These are phyloP conservation scores for Blumeria graminis DNA, from an alignment of 2,329 filamentous ascomycete species.

Conservation along the genomic window DNA sequence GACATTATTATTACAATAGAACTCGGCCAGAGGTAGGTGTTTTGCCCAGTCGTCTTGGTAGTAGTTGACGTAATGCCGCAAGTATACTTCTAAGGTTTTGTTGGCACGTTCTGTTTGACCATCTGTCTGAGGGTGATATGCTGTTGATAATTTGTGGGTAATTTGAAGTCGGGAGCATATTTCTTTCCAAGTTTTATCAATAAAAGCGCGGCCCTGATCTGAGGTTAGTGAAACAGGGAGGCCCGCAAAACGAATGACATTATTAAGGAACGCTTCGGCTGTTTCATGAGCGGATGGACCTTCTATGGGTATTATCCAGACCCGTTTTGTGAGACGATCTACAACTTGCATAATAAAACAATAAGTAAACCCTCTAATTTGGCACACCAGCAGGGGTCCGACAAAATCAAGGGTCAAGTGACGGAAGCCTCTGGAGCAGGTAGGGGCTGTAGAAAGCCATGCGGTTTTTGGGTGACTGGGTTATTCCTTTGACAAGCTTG, in stretches of 20 bases:
- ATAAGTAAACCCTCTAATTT: background rate
- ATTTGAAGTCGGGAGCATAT: background rate
- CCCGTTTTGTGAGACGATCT: background rate
- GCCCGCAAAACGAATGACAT: slow-evolving; percentile 7
- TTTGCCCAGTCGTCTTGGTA: background rate
- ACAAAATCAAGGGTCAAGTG: background rate
- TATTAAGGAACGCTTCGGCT: slow-evolving; percentile 6
- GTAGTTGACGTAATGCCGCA: background rate
- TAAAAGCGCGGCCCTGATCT: background rate
- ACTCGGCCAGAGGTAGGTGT: background rate
- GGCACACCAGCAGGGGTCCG: background rate
- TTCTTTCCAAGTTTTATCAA: background rate
- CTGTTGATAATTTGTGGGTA: background rate
- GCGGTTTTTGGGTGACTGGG: too few species aligned
- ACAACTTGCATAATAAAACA: background rate
- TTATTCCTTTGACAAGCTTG: too few species aligned
- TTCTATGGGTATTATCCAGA: background rate
- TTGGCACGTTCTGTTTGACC: background rate
- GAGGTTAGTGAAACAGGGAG: background rate
- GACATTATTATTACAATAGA: background rate
- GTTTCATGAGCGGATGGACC: background rate
- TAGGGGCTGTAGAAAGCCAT: background rate
- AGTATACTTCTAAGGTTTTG: background rate
- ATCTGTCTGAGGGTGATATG: background rate
- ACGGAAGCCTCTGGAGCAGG: background rate